Conservation (phyloP, 805 yeast genomes). For the Cyberlindnera japonica region DNA sequence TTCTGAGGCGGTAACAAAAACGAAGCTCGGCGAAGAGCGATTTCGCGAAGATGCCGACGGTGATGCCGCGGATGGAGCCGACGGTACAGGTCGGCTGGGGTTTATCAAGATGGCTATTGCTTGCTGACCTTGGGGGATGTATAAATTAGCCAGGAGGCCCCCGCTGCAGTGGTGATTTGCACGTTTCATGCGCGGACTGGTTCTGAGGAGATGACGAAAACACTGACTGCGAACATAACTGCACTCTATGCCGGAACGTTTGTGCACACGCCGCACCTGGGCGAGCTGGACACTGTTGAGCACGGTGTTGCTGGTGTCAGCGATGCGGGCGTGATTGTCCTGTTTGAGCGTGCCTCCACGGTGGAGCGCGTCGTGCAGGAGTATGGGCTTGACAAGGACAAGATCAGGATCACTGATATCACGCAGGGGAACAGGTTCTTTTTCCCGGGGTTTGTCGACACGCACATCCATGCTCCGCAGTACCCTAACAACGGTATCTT, state of each 20-base stretch:
- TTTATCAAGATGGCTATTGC: too few relatives aligned
- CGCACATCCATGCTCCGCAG: constrained; percentile 84
- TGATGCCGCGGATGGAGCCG: too few relatives aligned
- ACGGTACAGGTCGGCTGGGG: too few relatives aligned
- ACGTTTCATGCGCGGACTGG: too few relatives aligned
- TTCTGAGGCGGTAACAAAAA: too few relatives aligned
- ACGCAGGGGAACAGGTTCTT: constrained; percentile 49
- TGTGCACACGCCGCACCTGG: constrained; percentile 65
- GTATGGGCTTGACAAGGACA: constrained; percentile 24
- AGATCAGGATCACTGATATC: constrained; percentile 31
- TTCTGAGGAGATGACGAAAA: constrained; percentile 7
- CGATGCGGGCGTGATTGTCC: constrained; percentile 32
- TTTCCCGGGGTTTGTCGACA: constrained; percentile 80
- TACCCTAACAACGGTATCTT: constrained; percentile 82
- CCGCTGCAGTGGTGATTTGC: too few relatives aligned
- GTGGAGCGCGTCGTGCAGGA: constrained; percentile 9
- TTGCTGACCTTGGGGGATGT: too few relatives aligned
- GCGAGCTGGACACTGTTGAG: constrained; percentile 50
- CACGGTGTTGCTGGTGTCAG: constrained; percentile 62
- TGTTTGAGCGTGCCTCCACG: constrained; percentile 22
- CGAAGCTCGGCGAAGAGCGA: too few relatives aligned
- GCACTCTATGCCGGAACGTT: constrained; percentile 64
- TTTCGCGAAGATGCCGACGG: too few relatives aligned
- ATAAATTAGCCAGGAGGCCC: too few relatives aligned
- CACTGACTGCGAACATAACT: background rate